Base-by-base conservation (phyloP, 306 rosid species). In the Oemleria cerasiformis region DNA sequence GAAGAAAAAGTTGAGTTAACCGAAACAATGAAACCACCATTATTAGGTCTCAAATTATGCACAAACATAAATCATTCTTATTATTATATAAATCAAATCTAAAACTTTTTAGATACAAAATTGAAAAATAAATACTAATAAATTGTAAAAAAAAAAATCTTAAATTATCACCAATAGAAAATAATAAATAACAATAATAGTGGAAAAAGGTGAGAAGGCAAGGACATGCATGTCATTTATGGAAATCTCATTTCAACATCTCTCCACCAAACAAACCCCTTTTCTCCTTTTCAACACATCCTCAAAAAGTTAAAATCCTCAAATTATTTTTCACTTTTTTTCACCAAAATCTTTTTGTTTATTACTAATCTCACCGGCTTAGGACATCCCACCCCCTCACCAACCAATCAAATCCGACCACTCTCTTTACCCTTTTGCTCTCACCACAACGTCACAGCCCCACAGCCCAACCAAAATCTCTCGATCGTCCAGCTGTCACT, bases 181-280 rank as follows among this genome's bases (percentile, higher is more conserved):
- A 11, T 9, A 9, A 21, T 1, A 55, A 12, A 58, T 0, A 58
- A 30, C 12, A 9, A 23, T 5, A 13, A 51, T 1, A 51, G 21
- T 36, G 38, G 39, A 14, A 17, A 25, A 39, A 56, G 21, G 14
- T 38, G 67, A 72, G 74, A 80, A 65, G 75, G 70, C 30, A 77
- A 68, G 84, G 88, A 3, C 75, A 79, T 51, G 38, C 6, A 63
- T 17, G 90, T 77, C 77, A 81, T 79, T 82, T 80, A 45, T 1
- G 0, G 48, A 19, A 70, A 54, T 21, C 51, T 3, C 67, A 51
- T 68, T 74, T 14, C 42, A 3, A 67, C 49, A 12, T 56, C 51
- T 50, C 65, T 40, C 45, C 53, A 68, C 47, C 30, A 25, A 25
- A 44, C 73, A 75, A 55, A 72, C 51, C 73, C 25, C 20, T 49